A percentile compares a stretch with the other conserved stretches of the same genome.
Conservation (phyloP, 2,329 filamentous ascomycete species). For the Sclerotinia nivalis region DNA sequence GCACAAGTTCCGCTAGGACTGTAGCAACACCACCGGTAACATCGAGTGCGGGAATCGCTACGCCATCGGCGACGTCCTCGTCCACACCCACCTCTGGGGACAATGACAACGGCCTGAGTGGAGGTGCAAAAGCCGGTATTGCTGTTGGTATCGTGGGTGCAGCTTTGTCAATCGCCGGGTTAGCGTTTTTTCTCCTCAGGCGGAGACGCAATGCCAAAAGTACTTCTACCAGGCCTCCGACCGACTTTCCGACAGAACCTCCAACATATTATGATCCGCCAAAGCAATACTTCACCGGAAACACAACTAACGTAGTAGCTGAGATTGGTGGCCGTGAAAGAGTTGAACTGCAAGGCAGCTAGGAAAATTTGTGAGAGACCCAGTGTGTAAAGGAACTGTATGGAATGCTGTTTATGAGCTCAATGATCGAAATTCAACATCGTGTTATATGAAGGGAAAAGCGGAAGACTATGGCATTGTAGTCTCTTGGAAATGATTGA, state of each 20-base stretch:
- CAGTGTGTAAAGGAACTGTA: neutral
- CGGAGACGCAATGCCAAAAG: neutral
- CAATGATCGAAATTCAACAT: too few species aligned
- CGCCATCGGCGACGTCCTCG: neutral
- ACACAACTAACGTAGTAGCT: neutral
- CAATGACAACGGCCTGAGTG: neutral
- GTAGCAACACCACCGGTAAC: neutral
- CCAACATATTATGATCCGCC: neutral
- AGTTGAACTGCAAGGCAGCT: constrained; percentile 1
- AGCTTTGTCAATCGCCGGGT: neutral
- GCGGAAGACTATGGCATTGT: neutral
- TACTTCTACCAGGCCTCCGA: neutral
- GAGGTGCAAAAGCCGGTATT: constrained; percentile 12
- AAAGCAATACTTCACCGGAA: neutral
- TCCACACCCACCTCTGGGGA: neutral
- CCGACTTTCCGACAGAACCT: neutral
- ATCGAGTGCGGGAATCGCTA: neutral
- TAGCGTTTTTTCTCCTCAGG: neutral
- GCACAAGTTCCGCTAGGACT: neutral
- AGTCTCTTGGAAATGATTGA: neutral
- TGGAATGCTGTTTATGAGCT: neutral
- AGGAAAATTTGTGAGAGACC: neutral
- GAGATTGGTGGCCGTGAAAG: constrained; percentile 2
- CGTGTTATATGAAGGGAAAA: neutral
- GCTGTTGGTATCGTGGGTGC: neutral